These are phyloP conservation scores for Tilletia indica DNA, from an alignment of 1,284 basidiomycete genomes.

Conservation along the genomic window DNA sequence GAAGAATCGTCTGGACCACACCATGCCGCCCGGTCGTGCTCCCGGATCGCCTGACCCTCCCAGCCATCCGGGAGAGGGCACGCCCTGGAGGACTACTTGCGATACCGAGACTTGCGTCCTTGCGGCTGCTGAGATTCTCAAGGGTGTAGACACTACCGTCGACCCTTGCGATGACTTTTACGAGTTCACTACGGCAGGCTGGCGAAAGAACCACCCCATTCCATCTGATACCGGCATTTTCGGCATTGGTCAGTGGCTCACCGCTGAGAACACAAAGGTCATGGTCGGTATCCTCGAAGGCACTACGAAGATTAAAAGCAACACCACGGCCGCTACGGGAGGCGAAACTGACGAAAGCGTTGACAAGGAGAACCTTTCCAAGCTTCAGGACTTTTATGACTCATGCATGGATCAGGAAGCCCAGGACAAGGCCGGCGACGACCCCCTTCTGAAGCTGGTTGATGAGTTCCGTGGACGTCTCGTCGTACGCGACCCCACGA, in stretches of 20 bases:
- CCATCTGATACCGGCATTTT: slow-evolving; percentile 59
- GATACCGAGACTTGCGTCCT: slow-evolving; percentile 76
- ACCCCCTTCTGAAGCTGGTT: slow-evolving; percentile 59
- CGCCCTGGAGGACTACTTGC: slow-evolving; percentile 61
- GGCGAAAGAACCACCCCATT: slow-evolving; percentile 43
- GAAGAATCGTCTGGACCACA: slow-evolving; percentile 58
- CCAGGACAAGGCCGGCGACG: slow-evolving; percentile 58
- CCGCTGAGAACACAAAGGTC: slow-evolving; percentile 44
- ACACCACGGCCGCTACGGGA: neutral
- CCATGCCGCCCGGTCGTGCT: slow-evolving; percentile 34
- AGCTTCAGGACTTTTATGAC: slow-evolving; percentile 75
- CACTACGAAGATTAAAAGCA: slow-evolving; percentile 3
- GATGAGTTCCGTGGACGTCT: slow-evolving; percentile 54
- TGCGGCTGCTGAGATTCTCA: slow-evolving; percentile 77
- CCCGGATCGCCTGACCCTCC: slow-evolving; percentile 23
- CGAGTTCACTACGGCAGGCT: slow-evolving; percentile 66
- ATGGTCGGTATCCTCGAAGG: slow-evolving; percentile 58
- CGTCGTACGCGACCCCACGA: slow-evolving; percentile 35
- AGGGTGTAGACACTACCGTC: slow-evolving; percentile 73
- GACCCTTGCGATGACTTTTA: slow-evolving; percentile 97
- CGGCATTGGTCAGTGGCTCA: slow-evolving; percentile 56
- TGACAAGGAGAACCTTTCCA: slow-evolving; percentile 71
- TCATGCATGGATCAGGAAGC: slow-evolving; percentile 75
- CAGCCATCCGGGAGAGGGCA: slow-evolving; percentile 20
- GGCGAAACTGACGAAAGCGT: slow-evolving; percentile 34